phyloP scores from a whole-genome alignment of 2,329 filamentous ascomycete species.

The Monosporascus sp. region DNA sequence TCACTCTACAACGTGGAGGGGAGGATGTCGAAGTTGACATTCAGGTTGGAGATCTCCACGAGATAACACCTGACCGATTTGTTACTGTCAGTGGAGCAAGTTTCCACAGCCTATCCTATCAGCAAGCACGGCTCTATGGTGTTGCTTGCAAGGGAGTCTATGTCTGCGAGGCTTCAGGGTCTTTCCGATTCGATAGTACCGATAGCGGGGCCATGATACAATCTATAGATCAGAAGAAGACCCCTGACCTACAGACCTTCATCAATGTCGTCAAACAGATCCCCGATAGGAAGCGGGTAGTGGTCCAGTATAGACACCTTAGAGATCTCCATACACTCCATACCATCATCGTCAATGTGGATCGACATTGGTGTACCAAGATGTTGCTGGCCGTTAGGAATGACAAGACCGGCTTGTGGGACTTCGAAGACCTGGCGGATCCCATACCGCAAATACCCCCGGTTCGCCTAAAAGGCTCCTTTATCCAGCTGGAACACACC shows the following conservation, averaged over 20 bases:
- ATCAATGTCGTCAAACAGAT: conserved; percentile 86
- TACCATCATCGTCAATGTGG: conserved; percentile 86
- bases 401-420: conserved; percentile 86
- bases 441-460: conserved; percentile 70
- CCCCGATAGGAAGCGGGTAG: conserved; percentile 75
- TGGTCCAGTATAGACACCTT: conserved; percentile 93
- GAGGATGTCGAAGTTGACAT: conserved; percentile 82
- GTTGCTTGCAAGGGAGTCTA: conserved; percentile 90
- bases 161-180: conserved; percentile 89
- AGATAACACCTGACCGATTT: conserved; percentile 93
- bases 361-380: conserved; percentile 92
- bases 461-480: conserved; percentile 73
- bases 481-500: conserved; percentile 86
- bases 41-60: conserved; percentile 81
- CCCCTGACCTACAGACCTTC: conserved; percentile 81
- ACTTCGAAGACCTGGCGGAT: conserved; percentile 81
- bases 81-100: conserved; percentile 89
- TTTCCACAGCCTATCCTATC: conserved; percentile 95
- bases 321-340: conserved; percentile 91
- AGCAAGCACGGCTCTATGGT: conserved; percentile 92
- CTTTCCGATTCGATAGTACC: conserved; percentile 88
- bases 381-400: conserved; percentile 92
- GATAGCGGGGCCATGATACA: conserved; percentile 93
- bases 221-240: conserved; percentile 85
- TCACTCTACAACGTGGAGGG: conserved; percentile 84